Base-by-base conservation (phyloP, 306 rosid species). In the Prunus mume region DNA sequence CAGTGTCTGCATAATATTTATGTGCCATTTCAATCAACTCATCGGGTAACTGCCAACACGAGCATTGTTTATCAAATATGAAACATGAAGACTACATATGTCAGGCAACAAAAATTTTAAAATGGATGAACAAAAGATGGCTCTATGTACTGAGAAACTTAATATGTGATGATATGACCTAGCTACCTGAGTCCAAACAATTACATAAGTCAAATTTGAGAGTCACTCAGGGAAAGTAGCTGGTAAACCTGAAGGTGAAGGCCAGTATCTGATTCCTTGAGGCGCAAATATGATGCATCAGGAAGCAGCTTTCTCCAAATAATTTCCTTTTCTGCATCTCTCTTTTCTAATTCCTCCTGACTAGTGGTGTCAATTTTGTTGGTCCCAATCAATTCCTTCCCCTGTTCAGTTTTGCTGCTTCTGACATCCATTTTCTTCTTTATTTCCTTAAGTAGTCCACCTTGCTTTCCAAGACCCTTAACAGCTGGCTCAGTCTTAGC, bases 391-490 rank as follows among this genome's bases (percentile, higher is more conserved):
- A 71, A 80, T 68, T 85, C 96, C 76, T 92, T 92, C 22, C 86
- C 90, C 65, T 75, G 87, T 68, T 92, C 97, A 54, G 80, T 84
- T 87, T 85, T 90, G 71, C 82, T 77, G 83, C 72, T 86, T 85
- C 82, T 88, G 62, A 56, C 78, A 51, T 90, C 96, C 65, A 86
- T 84, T 83, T 91, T 95, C 86, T 89, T 95, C 83, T 92, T 95
- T 55, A 94, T 85, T 83, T 94, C 98, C 90, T 95, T 95, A 3
- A 92, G 85, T 74, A 92, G 83, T 76, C 96, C 98, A 75, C 97
- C 97, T 83, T 95, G 99, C 87, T 86, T 95, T 49, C 99, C 99
- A 75, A 95, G 99, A 78, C 99, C 99, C 83, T 92, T 95, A 41
- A 95, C 97, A 75, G 87, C 82, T 30, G 93, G 97, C 85, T 95